Percentiles rank a stretch among this genome's conserved stretches.
phyloP scores from a whole-genome alignment of 1,284 basidiomycete species.

The Moesziomyces antarcticus region DNA sequence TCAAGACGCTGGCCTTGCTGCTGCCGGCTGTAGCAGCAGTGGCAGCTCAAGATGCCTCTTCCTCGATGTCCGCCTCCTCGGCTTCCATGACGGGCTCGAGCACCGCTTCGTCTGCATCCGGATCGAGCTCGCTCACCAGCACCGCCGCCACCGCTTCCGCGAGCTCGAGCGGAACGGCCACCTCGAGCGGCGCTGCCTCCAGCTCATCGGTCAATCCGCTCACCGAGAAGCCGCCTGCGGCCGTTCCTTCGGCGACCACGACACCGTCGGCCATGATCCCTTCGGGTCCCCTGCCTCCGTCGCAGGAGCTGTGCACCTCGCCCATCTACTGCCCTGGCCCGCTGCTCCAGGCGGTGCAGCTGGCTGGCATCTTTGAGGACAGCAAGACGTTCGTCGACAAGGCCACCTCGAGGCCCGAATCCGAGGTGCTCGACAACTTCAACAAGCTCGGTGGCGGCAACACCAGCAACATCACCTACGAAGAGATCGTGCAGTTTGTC shows the following conservation, averaged over 20 bases:
- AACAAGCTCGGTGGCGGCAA: constrained; percentile 70
- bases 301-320: constrained; percentile 51
- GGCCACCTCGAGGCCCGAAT: constrained; percentile 66
- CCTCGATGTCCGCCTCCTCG: not conserved
- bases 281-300: constrained; percentile 23
- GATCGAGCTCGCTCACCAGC: not conserved
- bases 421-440: constrained; percentile 79
- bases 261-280: constrained; percentile 36
- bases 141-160: constrained; percentile 12
- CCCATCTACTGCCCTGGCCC: constrained; percentile 63
- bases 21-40: constrained; percentile 35
- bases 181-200: constrained; percentile 12
- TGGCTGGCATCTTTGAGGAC: constrained; percentile 80
- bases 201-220: constrained; percentile 33
- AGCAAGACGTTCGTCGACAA: constrained; percentile 90
- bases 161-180: constrained; percentile 5
- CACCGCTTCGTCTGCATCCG: not conserved
- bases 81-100: not conserved
- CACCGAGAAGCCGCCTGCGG: constrained; percentile 39
- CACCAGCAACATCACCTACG: constrained; percentile 72
- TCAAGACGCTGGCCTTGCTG: constrained; percentile 28
- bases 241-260: constrained; percentile 35
- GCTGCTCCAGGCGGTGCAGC: constrained; percentile 75
- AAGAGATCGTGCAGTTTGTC: constrained; percentile 75
- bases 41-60: constrained; percentile 25